Conservation (phyloP, 2,329 filamentous ascomycete genomes). For the Nigrograna mackinnonii region DNA sequence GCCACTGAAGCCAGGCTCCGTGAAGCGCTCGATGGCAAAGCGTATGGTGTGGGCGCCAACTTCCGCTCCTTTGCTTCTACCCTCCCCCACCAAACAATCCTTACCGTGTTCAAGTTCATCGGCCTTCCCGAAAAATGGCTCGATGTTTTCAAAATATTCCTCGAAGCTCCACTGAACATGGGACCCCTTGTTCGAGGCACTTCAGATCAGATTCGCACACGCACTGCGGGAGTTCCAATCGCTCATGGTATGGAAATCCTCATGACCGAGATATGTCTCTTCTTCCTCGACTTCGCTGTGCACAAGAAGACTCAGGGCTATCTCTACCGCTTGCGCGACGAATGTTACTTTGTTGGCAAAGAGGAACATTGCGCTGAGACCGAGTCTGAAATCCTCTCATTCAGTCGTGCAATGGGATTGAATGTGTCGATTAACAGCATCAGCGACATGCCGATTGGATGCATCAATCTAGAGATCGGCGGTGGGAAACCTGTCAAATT, state of each 20-base stretch:
- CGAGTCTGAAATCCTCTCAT: slow-evolving; percentile 9
- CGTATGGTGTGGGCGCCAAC: slow-evolving; percentile 10
- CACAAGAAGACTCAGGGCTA: slow-evolving; percentile 16
- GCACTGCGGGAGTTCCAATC: slow-evolving; percentile 22
- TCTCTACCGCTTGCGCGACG: slow-evolving; percentile 25
- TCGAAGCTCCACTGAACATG: slow-evolving; percentile 26
- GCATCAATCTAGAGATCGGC: slow-evolving; percentile 9
- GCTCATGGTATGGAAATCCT: slow-evolving; percentile 24
- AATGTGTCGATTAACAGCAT: background rate
- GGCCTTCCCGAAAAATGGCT: slow-evolving; percentile 62
- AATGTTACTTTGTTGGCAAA: slow-evolving; percentile 26
- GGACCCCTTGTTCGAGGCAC: slow-evolving; percentile 21
- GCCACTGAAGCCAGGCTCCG: slow-evolving; percentile 24
- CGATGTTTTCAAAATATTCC: slow-evolving; percentile 61
- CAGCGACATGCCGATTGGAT: slow-evolving; percentile 12
- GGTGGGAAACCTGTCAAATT: slow-evolving; percentile 1
- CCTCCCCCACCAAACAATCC: slow-evolving; percentile 62
- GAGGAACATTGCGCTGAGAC: slow-evolving; percentile 11
- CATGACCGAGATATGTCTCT: slow-evolving; percentile 29
- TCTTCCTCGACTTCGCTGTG: slow-evolving; percentile 29
- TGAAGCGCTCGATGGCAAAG: slow-evolving; percentile 18
- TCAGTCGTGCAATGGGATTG: slow-evolving; percentile 21
- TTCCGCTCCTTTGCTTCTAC: slow-evolving; percentile 60
- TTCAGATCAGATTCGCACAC: slow-evolving; percentile 17
- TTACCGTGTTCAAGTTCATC: slow-evolving; percentile 61